Evolutionary conservation across 306 rosid genomes (phyloP).

Genomic region (Cicer pinnatifidum): DNA sequence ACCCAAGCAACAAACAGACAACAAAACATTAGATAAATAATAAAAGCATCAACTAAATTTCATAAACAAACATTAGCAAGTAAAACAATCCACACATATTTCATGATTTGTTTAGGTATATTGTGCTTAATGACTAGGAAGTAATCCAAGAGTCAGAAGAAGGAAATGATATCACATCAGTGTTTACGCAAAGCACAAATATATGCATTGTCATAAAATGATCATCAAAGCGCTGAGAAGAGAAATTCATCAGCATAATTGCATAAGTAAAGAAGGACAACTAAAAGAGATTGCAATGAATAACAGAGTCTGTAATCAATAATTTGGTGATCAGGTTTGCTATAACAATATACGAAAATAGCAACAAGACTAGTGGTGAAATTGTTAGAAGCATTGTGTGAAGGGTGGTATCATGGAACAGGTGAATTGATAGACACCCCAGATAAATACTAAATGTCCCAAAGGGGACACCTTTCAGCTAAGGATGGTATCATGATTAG

Average conservation of each 20-base stretch:
- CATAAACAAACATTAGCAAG: not conserved
- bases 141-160: not conserved
- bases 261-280: not conserved
- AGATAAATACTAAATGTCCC: not conserved
- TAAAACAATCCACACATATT: conserved; percentile 5
- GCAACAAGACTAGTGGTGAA: not conserved
- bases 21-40: conserved; percentile 15
- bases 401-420: too few species aligned
- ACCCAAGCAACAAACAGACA: conserved; percentile 43
- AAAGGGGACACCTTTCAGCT: not conserved
- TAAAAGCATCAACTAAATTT: not conserved
- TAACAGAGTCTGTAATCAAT: not conserved
- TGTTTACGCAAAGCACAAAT: not conserved
- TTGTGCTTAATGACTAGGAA: not conserved
- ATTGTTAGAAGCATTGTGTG: not conserved
- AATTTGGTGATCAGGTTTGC: not conserved
- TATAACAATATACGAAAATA: not conserved
- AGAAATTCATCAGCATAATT: conserved; percentile 4
- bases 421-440: not conserved
- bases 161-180: not conserved
- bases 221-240: not conserved
- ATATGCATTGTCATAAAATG: not conserved
- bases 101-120: not conserved
- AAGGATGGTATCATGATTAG: not conserved
- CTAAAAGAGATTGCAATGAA: not conserved